These are phyloP conservation scores for Mediolabrus comicus DNA, from an alignment of 108 stramenopile genomes.

Conservation along the genomic window DNA sequence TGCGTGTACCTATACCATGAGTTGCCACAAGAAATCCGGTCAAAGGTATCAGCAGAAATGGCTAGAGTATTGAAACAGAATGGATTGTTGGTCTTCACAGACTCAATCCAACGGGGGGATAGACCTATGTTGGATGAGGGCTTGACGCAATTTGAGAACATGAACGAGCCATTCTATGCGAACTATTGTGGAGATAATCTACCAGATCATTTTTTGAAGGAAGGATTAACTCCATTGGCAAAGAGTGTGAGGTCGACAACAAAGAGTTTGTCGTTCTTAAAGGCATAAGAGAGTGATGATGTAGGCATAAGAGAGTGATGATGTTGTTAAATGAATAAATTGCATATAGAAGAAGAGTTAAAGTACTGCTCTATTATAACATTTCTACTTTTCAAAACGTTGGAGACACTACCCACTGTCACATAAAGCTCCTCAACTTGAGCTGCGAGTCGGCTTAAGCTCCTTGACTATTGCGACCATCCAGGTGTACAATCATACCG, in stretches of 20 bases:
- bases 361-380: too few species aligned
- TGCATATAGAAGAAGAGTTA: too few species aligned
- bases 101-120: conserved; percentile 56
- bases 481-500: conserved; percentile 10
- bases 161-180: conserved; percentile 53
- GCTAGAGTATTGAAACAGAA: conserved; percentile 40
- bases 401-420: too few species aligned
- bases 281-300: too few species aligned
- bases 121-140: conserved; percentile 25
- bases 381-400: too few species aligned
- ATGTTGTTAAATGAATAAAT: too few species aligned
- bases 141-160: conserved; percentile 26
- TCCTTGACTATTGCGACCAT: conserved; percentile 15
- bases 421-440: too few species aligned
- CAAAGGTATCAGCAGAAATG: conserved; percentile 41
- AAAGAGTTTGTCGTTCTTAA: conserved; percentile 38
- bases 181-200: conserved; percentile 21
- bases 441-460: too few species aligned
- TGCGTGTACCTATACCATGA: conserved; percentile 63
- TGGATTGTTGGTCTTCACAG: conserved; percentile 44
- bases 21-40: conserved; percentile 40
- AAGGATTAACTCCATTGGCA: conserved; percentile 15
- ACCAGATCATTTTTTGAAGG: conserved; percentile 24
- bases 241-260: conserved; percentile 27
- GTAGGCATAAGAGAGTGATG: too few species aligned